Conservation (phyloP, 2,329 filamentous ascomycete species). For the Albophoma yamanashiensis region DNA sequence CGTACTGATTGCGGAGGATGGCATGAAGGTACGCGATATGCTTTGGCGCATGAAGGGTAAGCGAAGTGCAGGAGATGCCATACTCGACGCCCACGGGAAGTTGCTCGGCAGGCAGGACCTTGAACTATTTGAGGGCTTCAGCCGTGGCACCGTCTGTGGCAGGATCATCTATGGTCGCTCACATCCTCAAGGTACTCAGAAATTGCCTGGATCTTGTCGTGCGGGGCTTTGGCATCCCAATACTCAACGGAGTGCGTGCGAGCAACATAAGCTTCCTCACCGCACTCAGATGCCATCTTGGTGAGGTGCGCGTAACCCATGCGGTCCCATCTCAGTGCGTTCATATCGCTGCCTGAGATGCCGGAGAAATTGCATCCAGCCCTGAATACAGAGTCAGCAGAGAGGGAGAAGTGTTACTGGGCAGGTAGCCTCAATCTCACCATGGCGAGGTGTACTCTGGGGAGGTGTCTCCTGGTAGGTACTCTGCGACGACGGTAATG, state of each 20-base stretch:
- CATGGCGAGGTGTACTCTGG: constrained; percentile 30
- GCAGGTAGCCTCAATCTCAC: constrained; percentile 8
- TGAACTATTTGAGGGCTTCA: background rate
- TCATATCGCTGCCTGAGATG: constrained; percentile 28
- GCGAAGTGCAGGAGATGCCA: constrained; percentile 23
- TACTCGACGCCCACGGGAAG: constrained; percentile 21
- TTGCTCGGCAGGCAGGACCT: constrained; percentile 8
- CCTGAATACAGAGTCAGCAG: constrained; percentile 10
- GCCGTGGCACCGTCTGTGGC: background rate
- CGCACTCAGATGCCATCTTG: constrained; percentile 17
- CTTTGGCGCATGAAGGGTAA: constrained; percentile 26
- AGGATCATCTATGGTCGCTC: background rate
- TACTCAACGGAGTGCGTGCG: constrained; percentile 27
- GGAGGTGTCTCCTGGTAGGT: constrained; percentile 28
- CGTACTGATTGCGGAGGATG: constrained; percentile 14
- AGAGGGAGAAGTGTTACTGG: background rate
- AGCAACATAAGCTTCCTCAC: constrained; percentile 21
- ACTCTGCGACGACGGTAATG: constrained; percentile 27
- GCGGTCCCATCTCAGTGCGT: constrained; percentile 30
- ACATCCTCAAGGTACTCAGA: constrained; percentile 29
- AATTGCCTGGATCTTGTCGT: constrained; percentile 28
- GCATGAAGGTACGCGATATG: constrained; percentile 21
- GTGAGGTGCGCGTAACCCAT: constrained; percentile 26
- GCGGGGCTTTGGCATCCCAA: constrained; percentile 27
- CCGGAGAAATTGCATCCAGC: constrained; percentile 34